Percentiles rank a stretch among this genome's conserved stretches.
These are phyloP conservation scores for Paulownia fortunei DNA, from an alignment of 257 asterid genomes.

Conservation along the genomic window DNA sequence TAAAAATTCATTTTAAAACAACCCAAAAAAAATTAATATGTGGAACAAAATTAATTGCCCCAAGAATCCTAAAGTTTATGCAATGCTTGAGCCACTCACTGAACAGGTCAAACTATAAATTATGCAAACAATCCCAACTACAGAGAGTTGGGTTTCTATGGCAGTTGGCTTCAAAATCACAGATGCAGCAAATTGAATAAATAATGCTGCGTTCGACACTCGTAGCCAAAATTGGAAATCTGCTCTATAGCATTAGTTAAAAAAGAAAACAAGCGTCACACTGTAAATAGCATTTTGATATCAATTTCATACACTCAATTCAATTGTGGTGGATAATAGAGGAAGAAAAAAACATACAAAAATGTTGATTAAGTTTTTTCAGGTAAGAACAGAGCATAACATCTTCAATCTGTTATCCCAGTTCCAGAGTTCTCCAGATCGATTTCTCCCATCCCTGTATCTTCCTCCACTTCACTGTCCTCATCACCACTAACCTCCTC, in stretches of 20 bases:
- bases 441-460: constrained; percentile 94
- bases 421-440: constrained; percentile 65
- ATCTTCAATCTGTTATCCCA: constrained; percentile 45
- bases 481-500: constrained; percentile 93
- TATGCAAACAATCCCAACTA: no score
- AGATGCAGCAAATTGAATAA: not conserved
- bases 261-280: not conserved
- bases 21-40: no score
- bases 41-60: no score
- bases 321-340: not conserved
- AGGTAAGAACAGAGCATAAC: not conserved
- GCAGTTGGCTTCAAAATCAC: no score
- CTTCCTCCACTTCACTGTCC: constrained; percentile 93
- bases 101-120: no score
- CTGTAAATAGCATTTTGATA: not conserved
- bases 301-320: not conserved
- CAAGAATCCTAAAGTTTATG: no score
- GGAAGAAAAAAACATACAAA: not conserved
- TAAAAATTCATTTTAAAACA: no score
- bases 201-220: not conserved
- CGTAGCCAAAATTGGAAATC: not conserved
- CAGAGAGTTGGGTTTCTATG: no score
- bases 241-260: not conserved
- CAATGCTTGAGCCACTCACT: no score
- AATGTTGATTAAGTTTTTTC: constrained; percentile 13